These are phyloP conservation scores for Coemansia sp. DNA, from an alignment of 192 early-diverging fungal species.

Conservation along the genomic window DNA sequence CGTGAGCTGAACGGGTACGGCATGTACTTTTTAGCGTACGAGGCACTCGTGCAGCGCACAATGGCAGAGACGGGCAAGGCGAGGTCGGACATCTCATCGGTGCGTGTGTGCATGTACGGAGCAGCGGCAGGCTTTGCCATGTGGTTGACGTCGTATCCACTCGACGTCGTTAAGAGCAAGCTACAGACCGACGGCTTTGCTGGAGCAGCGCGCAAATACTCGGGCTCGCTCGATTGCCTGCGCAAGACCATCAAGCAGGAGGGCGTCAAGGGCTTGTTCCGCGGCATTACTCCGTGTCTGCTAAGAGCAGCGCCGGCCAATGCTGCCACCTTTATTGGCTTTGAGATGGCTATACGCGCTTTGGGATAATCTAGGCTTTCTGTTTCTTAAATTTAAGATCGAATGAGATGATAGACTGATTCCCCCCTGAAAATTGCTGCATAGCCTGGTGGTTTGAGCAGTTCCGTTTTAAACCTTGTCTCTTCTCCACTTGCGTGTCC, in stretches of 20 bases:
- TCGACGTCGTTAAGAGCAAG: conserved; percentile 93
- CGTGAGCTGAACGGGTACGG: conserved; percentile 94
- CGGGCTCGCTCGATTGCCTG: conserved; percentile 74
- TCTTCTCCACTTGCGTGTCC: not conserved
- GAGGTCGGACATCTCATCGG: conserved; percentile 71
- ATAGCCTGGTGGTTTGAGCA: not conserved
- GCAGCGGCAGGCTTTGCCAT: conserved; percentile 81
- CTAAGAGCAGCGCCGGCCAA: conserved; percentile 92
- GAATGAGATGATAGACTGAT: not conserved
- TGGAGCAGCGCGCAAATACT: conserved; percentile 64
- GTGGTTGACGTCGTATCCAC: conserved; percentile 86
- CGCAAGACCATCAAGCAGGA: conserved; percentile 75
- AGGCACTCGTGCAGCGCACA: conserved; percentile 78
- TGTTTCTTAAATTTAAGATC: not conserved
- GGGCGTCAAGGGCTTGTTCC: conserved; percentile 84
- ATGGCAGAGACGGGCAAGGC: conserved; percentile 62
- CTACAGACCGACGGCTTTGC: conserved; percentile 90
- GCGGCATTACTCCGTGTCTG: conserved; percentile 80
- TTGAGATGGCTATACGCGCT: conserved; percentile 69
- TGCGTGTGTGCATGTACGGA: conserved; percentile 79
- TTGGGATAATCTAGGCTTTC: conserved; percentile 19
- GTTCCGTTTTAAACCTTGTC: too few species aligned
- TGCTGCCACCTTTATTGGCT: conserved; percentile 90
- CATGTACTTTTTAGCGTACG: conserved; percentile 91
- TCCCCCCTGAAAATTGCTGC: not conserved